phyloP scores from a whole-genome alignment of 2,329 filamentous ascomycete species.

The Sporothrix humicola region DNA sequence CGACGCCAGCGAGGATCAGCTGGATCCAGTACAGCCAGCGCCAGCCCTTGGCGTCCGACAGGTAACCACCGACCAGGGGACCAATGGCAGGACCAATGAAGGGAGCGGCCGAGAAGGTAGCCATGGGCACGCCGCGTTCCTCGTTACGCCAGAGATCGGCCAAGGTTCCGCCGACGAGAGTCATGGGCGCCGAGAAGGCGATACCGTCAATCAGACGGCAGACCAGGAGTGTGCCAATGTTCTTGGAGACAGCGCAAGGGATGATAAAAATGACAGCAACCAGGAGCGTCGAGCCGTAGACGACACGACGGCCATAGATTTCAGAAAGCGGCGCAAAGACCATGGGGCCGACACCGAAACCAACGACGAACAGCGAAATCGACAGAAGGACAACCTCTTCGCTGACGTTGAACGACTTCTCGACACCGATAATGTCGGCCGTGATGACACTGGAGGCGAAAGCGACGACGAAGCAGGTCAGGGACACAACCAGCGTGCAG shows the following conservation, averaged over 20 bases:
- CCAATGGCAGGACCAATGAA: conserved; percentile 82
- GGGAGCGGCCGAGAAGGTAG: conserved; percentile 80
- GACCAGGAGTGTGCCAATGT: conserved; percentile 76
- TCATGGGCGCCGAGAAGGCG: conserved; percentile 85
- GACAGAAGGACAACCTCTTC: conserved; percentile 74
- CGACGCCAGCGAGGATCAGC: conserved; percentile 71
- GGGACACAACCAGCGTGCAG: conserved; percentile 81
- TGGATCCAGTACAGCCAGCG: conserved; percentile 64
- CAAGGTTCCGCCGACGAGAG: conserved; percentile 79
- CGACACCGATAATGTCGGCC: conserved; percentile 70
- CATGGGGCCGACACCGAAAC: conserved; percentile 82
- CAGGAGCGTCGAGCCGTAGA: conserved; percentile 72
- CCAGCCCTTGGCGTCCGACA: conserved; percentile 41
- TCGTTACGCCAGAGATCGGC: conserved; percentile 85
- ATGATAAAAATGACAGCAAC: conserved; percentile 80
- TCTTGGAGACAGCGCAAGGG: conserved; percentile 76
- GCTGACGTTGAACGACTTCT: conserved; percentile 68
- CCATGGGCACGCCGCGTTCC: conserved; percentile 86
- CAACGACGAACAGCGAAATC: conserved; percentile 79
- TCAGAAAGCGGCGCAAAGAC: conserved; percentile 79
- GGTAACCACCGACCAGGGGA: conserved; percentile 74
- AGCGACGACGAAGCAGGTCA: conserved; percentile 76
- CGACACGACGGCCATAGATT: conserved; percentile 71
- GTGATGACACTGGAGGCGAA: conserved; percentile 78
- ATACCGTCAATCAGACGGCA: conserved; percentile 81